Conservation (phyloP, 768 basidiomycete species). For the Pleurotus eryngii region DNA sequence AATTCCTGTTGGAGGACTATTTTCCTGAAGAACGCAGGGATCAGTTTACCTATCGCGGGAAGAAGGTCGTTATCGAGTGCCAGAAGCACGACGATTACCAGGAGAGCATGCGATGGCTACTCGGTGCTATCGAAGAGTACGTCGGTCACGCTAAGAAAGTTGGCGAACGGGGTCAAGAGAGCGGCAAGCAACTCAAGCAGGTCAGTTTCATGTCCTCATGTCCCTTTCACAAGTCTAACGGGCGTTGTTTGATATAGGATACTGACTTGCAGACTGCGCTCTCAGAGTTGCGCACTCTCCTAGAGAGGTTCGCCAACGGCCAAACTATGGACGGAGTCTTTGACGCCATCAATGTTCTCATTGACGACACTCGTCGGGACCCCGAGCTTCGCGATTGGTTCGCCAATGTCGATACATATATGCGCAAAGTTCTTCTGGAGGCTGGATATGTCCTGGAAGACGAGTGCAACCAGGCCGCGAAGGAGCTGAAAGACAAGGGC, state of each 20-base stretch:
- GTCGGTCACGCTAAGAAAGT: conserved; percentile 40
- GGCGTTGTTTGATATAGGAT: no score
- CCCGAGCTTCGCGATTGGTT: conserved; percentile 75
- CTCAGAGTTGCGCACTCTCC: conserved; percentile 67
- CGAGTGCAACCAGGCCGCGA: conserved; percentile 62
- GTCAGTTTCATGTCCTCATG: conserved; percentile 15
- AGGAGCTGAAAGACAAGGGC: conserved; percentile 62
- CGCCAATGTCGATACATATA: conserved; percentile 51
- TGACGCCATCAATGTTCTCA: conserved; percentile 66
- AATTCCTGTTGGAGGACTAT: conserved; percentile 74
- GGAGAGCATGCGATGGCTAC: conserved; percentile 68
- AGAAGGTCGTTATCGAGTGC: conserved; percentile 91
- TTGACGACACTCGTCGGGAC: conserved; percentile 71
- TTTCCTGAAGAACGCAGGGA: conserved; percentile 89
- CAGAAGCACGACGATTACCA: conserved; percentile 91
- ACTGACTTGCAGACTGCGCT: conserved; percentile 11
- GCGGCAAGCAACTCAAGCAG: conserved; percentile 17
- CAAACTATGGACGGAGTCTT: conserved; percentile 62
- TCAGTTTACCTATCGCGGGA: conserved; percentile 88
- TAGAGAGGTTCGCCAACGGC: conserved; percentile 87
- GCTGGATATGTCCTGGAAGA: conserved; percentile 82
- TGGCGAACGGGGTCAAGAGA: conserved; percentile 15
- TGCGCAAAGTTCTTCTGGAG: conserved; percentile 73
- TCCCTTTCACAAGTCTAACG: no score
- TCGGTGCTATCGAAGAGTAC: conserved; percentile 61